Base-by-base conservation (phyloP, 1,284 basidiomycete genomes). In the Cryptococcus hybrid region DNA sequence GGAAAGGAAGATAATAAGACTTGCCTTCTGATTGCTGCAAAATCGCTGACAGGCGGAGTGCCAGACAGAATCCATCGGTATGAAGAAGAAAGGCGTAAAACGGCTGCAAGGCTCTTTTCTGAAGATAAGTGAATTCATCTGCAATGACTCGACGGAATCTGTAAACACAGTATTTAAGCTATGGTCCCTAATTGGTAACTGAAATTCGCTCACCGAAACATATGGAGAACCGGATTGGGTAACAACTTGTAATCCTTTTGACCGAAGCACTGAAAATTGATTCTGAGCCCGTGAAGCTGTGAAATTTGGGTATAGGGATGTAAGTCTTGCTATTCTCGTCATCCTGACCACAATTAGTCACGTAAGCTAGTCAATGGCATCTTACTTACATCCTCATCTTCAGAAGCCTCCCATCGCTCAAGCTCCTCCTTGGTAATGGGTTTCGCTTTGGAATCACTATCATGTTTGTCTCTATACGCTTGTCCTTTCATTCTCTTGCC, bases 1-100 rank as follows among this genome's bases (percentile, higher is more conserved):
- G 34, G 34, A 39, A 7, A 8, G 8, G 8, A n/a, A 24, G 24
- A 24, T 24, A 24, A 24, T 24, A 24, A 24, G 24, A 53, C 73
- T 60, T 48, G 75, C 76, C 88, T 92, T 80, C 94, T 93, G 65
- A 97, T 80, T 6, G 92, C 87, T 3, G 86, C 86, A 73, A 97
- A 97, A 76, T 94, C 90, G 60, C 90, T 88, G 51, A 92, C 88
- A 0, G 93, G 93, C 2, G 93, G 94, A 15, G 93, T 97, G 40
- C 94, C 93, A 0, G 93, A 97, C n/a, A 97, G 82, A 3, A 97
- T 90, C 93, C 93, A 97, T 55, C 87, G 88, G 60, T 89, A 84
- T 57, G 88, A 86, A 0, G 90, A 88, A 30, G 86, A 84, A 30
- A 95, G 77, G 43, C 84, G 84, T 3, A 90, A 90, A 36, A 95